Evolutionary conservation across 73 alveolate genomes (phyloP).

Genomic region (Paramecium bursaria): DNA sequence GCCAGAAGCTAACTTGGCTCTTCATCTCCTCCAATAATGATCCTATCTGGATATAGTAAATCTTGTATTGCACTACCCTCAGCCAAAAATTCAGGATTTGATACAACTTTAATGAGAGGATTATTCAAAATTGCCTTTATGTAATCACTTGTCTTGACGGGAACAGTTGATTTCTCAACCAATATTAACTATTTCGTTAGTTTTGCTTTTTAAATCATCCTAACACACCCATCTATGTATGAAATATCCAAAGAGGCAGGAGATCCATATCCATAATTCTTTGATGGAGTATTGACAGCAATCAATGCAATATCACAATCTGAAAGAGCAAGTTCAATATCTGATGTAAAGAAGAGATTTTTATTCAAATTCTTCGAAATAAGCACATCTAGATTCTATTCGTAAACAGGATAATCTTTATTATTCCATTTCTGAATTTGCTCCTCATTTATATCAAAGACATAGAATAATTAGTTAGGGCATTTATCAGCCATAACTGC

Average conservation of each 20-base stretch:
- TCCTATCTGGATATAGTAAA: conserved; percentile 91
- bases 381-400: neutral
- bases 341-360: conserved; percentile 84
- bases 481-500: conserved; percentile 89
- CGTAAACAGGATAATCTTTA: conserved; percentile 32
- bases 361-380: conserved; percentile 43
- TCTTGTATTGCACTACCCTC: conserved; percentile 97
- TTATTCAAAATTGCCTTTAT: conserved; percentile 65
- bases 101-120: conserved; percentile 76
- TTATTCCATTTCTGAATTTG: conserved; percentile 81
- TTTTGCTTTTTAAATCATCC: conserved; percentile 55
- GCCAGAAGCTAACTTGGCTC: neutral
- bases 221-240: conserved; percentile 73
- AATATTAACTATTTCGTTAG: conserved; percentile 71
- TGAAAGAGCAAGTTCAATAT: conserved; percentile 73
- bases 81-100: conserved; percentile 98
- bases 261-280: conserved; percentile 78
- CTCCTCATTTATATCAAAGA: conserved; percentile 83
- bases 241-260: conserved; percentile 83
- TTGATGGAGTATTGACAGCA: conserved; percentile 97
- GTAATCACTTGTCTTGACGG: conserved; percentile 89
- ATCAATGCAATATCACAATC: conserved; percentile 78
- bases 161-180: conserved; percentile 96
- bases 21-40: conserved; percentile 87
- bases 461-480: conserved; percentile 79